These are phyloP conservation scores for Citrullus amarus DNA, from an alignment of 306 rosid species.

Conservation along the genomic window DNA sequence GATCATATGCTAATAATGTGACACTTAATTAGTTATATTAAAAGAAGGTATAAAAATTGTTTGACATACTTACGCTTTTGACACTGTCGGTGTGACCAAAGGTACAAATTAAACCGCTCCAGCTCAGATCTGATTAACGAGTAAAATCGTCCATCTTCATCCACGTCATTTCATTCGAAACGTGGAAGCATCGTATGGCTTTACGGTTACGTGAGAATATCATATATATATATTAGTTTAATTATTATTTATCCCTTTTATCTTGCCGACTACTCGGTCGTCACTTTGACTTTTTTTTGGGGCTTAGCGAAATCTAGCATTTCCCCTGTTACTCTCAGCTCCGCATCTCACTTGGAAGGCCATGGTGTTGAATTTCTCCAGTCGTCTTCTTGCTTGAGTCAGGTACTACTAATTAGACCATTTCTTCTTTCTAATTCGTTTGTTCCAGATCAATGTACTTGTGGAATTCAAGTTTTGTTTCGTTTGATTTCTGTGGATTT, in stretches of 20 bases:
- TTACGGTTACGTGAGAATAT: background rate
- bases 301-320: conserved; percentile 4
- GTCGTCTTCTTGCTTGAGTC: background rate
- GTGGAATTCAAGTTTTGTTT: background rate
- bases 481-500: background rate
- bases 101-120: background rate
- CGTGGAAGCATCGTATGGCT: conserved; percentile 23
- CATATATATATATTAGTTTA: too few relatives aligned
- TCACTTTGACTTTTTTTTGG: background rate
- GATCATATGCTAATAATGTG: background rate
- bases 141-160: background rate
- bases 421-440: background rate
- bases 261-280: background rate
- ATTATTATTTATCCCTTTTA: background rate
- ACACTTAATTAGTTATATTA: background rate
- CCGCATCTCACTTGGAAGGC: conserved; percentile 3
- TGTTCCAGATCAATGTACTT: background rate
- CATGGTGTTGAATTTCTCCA: background rate
- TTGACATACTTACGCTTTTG: conserved; percentile 7
- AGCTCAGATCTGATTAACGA: background rate
- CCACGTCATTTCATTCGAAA: conserved; percentile 9
- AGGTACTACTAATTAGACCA: background rate
- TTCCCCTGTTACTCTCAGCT: background rate
- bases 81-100: conserved; percentile 27
- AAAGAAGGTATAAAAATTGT: conserved; percentile 3